A percentile compares a stretch with the other conserved stretches of the same genome.
phyloP scores from a whole-genome alignment of 495 filamentous ascomycete genomes.

The Penicillium crystallinum region DNA sequence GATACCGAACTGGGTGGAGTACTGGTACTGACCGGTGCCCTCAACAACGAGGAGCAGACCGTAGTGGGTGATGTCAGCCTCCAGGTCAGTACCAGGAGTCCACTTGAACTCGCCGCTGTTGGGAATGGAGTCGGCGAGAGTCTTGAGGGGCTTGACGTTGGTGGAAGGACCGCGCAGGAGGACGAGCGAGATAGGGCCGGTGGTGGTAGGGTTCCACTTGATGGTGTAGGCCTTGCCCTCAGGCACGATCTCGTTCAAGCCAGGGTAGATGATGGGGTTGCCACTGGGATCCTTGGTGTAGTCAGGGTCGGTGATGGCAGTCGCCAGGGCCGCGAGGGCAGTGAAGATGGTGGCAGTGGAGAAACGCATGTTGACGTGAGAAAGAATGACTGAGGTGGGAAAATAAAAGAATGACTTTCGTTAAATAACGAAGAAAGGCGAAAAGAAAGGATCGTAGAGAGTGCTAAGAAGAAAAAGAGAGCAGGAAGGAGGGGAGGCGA shows the following conservation, averaged over 20 bases:
- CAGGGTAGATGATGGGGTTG: slow-evolving; percentile 53
- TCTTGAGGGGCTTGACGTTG: slow-evolving; percentile 50
- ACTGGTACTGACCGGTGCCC: slow-evolving; percentile 60
- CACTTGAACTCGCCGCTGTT: slow-evolving; percentile 58
- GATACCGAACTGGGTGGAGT: slow-evolving; percentile 66
- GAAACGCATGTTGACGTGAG: slow-evolving; percentile 44
- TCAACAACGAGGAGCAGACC: slow-evolving; percentile 63
- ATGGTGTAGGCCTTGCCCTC: slow-evolving; percentile 54
- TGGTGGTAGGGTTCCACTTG: slow-evolving; percentile 51
- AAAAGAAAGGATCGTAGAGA: slow-evolving; percentile 11
- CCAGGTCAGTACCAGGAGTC: slow-evolving; percentile 48
- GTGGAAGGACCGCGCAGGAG: slow-evolving; percentile 56
- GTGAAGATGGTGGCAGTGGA: slow-evolving; percentile 40
- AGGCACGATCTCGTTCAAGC: slow-evolving; percentile 48
- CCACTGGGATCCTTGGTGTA: slow-evolving; percentile 45
- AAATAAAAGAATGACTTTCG: slow-evolving; percentile 12
- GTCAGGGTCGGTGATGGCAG: slow-evolving; percentile 46
- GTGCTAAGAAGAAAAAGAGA: slow-evolving; percentile 9
- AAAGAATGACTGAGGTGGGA: slow-evolving; percentile 24
- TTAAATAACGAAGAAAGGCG: slow-evolving; percentile 11
- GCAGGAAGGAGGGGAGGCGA: slow-evolving; percentile 22
- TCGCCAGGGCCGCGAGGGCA: slow-evolving; percentile 45
- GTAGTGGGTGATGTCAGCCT: slow-evolving; percentile 51
- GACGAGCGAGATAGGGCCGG: slow-evolving; percentile 52
- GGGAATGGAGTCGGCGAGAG: slow-evolving; percentile 50